Percentiles rank a stretch among this genome's conserved stretches.
phyloP scores from a whole-genome alignment of 169 alveolate genomes.

The Plasmodium vivax region DNA sequence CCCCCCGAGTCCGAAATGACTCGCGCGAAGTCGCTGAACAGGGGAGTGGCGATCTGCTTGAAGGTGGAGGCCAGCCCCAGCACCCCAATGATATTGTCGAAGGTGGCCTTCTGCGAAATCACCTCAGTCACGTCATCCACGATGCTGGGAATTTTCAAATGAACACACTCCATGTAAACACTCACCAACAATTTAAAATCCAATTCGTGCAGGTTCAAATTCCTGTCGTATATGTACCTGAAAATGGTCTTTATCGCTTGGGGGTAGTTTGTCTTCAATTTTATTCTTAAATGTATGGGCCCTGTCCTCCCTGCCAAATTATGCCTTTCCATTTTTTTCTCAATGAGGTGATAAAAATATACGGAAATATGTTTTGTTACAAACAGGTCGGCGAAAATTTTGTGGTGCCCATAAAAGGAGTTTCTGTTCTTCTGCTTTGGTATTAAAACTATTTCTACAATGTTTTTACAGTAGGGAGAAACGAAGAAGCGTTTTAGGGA shows the following conservation, averaged over 20 bases:
- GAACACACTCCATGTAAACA: constrained; percentile 47
- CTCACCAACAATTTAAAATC: constrained; percentile 63
- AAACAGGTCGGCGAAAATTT: constrained; percentile 30
- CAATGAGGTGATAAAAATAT: constrained; percentile 62
- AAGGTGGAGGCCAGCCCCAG: constrained; percentile 16
- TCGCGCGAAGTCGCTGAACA: constrained; percentile 42
- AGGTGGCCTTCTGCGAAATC: constrained; percentile 38
- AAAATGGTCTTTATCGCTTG: constrained; percentile 53
- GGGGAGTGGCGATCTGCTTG: constrained; percentile 4
- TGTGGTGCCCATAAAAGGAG: constrained; percentile 37
- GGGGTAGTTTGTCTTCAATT: constrained; percentile 71
- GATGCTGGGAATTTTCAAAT: constrained; percentile 47
- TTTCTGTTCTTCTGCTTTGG: constrained; percentile 40
- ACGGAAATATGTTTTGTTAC: constrained; percentile 63
- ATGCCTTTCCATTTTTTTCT: constrained; percentile 58
- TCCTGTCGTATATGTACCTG: constrained; percentile 51
- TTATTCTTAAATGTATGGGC: constrained; percentile 46
- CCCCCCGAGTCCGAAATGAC: constrained; percentile 45
- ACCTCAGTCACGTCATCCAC: constrained; percentile 35
- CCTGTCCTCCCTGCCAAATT: constrained; percentile 40
- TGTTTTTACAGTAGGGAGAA: constrained; percentile 43
- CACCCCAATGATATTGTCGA: constrained; percentile 41
- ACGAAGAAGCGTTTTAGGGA: constrained; percentile 42
- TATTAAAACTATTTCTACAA: constrained; percentile 52
- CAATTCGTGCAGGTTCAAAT: constrained; percentile 21